Percentiles rank a stretch among this genome's conserved stretches.
Evolutionary conservation across 768 basidiomycete species (phyloP).

Genomic region (Cystofilobasidium ferigula): DNA sequence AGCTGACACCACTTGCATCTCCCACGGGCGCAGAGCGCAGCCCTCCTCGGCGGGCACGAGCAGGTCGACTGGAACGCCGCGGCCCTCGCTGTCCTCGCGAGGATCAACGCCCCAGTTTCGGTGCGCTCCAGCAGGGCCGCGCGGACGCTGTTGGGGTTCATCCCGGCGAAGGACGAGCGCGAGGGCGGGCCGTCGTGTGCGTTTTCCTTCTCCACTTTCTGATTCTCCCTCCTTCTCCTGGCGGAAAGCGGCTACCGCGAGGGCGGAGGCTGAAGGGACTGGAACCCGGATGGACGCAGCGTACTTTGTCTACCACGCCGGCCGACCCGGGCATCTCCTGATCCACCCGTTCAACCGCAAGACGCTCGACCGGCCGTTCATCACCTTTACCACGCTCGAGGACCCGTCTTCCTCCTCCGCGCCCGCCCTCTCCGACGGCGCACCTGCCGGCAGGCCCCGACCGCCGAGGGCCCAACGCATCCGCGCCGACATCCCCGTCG

Average conservation of each 20-base stretch:
- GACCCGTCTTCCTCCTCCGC: not conserved
- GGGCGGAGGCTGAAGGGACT: no score
- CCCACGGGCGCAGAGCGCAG: slow-evolving; percentile 1
- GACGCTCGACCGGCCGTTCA: not conserved
- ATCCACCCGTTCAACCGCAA: slow-evolving; percentile 6
- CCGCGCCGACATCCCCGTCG: slow-evolving; percentile 5
- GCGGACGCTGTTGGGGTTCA: slow-evolving; percentile 5
- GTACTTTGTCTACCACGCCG: slow-evolving; percentile 17
- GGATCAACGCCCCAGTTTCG: slow-evolving; percentile 17
- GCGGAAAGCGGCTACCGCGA: no score
- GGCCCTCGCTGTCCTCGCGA: not conserved
- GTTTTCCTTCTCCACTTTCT: not conserved
- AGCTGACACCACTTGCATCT: not conserved
- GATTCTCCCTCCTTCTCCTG: not conserved
- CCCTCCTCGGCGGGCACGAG: slow-evolving; percentile 19
- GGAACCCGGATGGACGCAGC: no score
- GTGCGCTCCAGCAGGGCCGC: slow-evolving; percentile 9
- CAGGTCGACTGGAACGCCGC: slow-evolving; percentile 20
- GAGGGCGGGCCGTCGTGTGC: slow-evolving; percentile 17
- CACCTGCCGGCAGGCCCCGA: not conserved
- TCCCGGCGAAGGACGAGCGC: not conserved
- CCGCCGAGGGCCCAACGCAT: slow-evolving; percentile 5
- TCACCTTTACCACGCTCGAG: slow-evolving; percentile 14
- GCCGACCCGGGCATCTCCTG: slow-evolving; percentile 19
- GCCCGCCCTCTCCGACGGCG: not conserved